Conservation (phyloP, 495 filamentous ascomycete genomes). For the Elasticomyces elasticus region DNA sequence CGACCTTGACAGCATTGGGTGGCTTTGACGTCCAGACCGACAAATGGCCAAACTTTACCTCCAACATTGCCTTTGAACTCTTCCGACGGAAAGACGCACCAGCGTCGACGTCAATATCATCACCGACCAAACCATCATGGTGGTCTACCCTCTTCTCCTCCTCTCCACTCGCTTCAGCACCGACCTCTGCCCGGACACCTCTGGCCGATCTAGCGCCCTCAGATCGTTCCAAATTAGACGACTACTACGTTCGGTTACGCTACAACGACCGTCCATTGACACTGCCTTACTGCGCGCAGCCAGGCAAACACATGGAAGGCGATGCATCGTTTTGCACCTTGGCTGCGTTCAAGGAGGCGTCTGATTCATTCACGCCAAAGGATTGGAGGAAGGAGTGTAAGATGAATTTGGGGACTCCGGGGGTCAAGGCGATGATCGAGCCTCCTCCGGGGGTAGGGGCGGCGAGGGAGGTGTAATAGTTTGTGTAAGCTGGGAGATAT, state of each 20-base stretch:
- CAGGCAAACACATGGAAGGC: slow-evolving; percentile 76
- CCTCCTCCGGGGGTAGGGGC: slow-evolving; percentile 11
- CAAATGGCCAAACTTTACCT: slow-evolving; percentile 86
- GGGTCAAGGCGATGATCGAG: slow-evolving; percentile 1
- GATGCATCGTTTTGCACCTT: slow-evolving; percentile 90
- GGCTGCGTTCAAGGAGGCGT: slow-evolving; percentile 81
- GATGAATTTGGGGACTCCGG: slow-evolving; percentile 46
- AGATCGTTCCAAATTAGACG: slow-evolving; percentile 48
- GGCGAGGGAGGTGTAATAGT: not conserved
- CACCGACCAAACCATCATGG: slow-evolving; percentile 30
- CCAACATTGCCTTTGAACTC: slow-evolving; percentile 82
- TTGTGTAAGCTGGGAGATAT: no score
- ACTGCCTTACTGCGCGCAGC: slow-evolving; percentile 67
- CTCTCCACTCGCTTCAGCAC: not conserved
- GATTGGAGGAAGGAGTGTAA: slow-evolving; percentile 70
- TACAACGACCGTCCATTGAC: slow-evolving; percentile 79
- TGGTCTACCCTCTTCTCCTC: slow-evolving; percentile 39
- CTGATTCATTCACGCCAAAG: slow-evolving; percentile 77
- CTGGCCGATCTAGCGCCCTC: slow-evolving; percentile 37
- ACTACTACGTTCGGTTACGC: slow-evolving; percentile 84
- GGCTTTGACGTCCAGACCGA: slow-evolving; percentile 43
- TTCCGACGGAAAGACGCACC: slow-evolving; percentile 40
- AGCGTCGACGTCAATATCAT: slow-evolving; percentile 13
- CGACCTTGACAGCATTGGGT: slow-evolving; percentile 65
- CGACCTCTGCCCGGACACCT: slow-evolving; percentile 37